A percentile compares a stretch with the other conserved stretches of the same genome.
These are phyloP conservation scores for Lipomyces sp. DNA, from an alignment of 805 yeast species.

Conservation along the genomic window DNA sequence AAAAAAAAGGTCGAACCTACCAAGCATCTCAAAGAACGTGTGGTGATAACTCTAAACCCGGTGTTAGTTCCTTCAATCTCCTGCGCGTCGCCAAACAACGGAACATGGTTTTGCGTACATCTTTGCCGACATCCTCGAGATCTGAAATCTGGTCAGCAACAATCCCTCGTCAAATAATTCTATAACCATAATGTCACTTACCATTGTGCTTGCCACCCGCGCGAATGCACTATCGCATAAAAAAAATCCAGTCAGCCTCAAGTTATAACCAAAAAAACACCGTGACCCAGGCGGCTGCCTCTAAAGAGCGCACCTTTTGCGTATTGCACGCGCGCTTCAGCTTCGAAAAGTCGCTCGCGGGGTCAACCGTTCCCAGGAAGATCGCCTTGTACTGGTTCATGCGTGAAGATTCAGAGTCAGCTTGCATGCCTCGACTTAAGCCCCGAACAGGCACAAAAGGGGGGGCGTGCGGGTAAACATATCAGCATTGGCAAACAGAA, in stretches of 20 bases:
- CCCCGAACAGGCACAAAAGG: too few relatives aligned
- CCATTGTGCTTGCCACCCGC: conserved; percentile 95
- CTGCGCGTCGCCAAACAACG: too few relatives aligned
- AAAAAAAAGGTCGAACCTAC: conserved; percentile 38
- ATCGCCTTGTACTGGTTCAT: conserved; percentile 99
- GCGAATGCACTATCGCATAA: conserved; percentile 66
- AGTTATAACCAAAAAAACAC: too few relatives aligned
- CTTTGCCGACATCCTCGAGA: conserved; percentile 97
- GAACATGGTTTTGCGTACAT: too few relatives aligned
- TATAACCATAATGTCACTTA: not conserved
- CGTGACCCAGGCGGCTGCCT: not conserved
- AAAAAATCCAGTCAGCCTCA: not conserved
- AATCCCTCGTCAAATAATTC: not conserved
- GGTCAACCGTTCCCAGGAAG: conserved; percentile 95
- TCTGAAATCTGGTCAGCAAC: conserved; percentile 48
- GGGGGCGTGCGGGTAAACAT: too few relatives aligned
- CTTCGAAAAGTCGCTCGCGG: conserved; percentile 77
- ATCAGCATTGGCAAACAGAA: conserved; percentile 96
- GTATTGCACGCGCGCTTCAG: conserved; percentile 91
- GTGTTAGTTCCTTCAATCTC: too few relatives aligned
- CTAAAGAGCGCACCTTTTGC: conserved; percentile 51
- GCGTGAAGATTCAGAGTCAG: conserved; percentile 13
- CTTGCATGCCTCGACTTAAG: too few relatives aligned
- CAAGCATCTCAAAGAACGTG: conserved; percentile 98
- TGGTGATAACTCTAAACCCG: conserved; percentile 87